Percentiles rank a stretch among this genome's conserved stretches.
These are phyloP conservation scores for Phaseolus coccineus DNA, from an alignment of 331 rosid genomes.

Conservation along the genomic window DNA sequence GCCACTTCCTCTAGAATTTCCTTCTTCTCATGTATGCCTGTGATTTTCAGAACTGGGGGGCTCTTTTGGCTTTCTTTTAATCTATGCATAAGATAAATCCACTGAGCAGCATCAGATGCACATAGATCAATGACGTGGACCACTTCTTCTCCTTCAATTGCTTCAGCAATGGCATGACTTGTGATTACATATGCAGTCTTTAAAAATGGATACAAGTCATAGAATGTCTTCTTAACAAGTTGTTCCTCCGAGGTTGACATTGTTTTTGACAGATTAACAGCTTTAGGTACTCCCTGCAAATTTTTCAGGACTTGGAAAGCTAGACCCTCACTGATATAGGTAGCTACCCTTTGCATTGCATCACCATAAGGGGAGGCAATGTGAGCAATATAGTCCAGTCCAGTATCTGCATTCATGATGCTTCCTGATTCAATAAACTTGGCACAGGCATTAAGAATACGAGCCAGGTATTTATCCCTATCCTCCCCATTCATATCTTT, in stretches of 20 bases:
- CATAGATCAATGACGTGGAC: slow-evolving; percentile 75
- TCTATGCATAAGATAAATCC: slow-evolving; percentile 61
- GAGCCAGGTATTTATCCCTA: slow-evolving; percentile 52
- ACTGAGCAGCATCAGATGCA: slow-evolving; percentile 64
- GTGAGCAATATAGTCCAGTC: slow-evolving; percentile 59
- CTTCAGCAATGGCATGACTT: slow-evolving; percentile 71
- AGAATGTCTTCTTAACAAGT: slow-evolving; percentile 55
- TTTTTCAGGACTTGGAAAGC: slow-evolving; percentile 57
- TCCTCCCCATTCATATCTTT: slow-evolving; percentile 59
- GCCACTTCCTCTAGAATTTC: slow-evolving; percentile 66
- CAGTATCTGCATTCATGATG: slow-evolving; percentile 57
- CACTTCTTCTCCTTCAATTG: slow-evolving; percentile 63
- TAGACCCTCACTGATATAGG: slow-evolving; percentile 66
- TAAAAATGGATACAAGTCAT: slow-evolving; percentile 65
- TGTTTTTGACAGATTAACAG: slow-evolving; percentile 52
- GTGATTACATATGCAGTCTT: slow-evolving; percentile 61
- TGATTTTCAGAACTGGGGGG: slow-evolving; percentile 64
- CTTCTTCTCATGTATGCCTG: slow-evolving; percentile 65
- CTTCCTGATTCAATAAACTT: slow-evolving; percentile 54
- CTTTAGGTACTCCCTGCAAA: slow-evolving; percentile 57
- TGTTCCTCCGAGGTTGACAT: slow-evolving; percentile 56
- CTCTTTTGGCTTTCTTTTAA: slow-evolving; percentile 52
- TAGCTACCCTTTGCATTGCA: slow-evolving; percentile 70
- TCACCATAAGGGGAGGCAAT: slow-evolving; percentile 70
- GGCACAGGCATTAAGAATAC: slow-evolving; percentile 57